Base-by-base conservation (phyloP, 2,329 filamentous ascomycete species). In the Monilinia aucupariae region DNA sequence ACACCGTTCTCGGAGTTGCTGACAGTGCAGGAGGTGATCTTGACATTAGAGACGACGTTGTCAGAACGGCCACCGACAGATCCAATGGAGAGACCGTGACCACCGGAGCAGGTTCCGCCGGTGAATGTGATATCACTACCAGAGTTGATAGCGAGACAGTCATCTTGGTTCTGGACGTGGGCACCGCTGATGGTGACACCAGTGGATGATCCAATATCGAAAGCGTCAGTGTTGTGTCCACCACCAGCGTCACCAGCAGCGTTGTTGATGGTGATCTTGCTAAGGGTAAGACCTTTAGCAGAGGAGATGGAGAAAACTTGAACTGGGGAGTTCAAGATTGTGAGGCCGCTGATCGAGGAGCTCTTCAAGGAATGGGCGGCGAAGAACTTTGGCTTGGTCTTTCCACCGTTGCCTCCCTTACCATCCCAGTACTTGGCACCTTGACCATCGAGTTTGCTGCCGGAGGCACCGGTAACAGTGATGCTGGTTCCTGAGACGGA, bases 361-460 rank as follows among this genome's bases (percentile, higher is more conserved):
- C 73, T 74, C 43, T 73, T 81, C 62, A 87, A 70, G 62, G 74
- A 76, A 71, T 86, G 80, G 7, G 79, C 78, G 61, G 76, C 78
- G 78, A 86, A 85, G 76, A 87, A 84, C 77, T 86, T 83, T 67
- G 85, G 85, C 79, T 88, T 88, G 30, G 74, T 82, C 75, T 80
- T 68, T 47, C 85, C 85, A 34, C 84, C 83, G 70, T 84, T 85
- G 70, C 73, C 73, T 43, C 85, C 85, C 74, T 85, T 68, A 61
- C 78, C 76, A 67, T 88, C 85, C 85, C 85, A 88, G 82, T 81
- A 68, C 10, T 56, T 59, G 13, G 61, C 43, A 50, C 64, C 63
- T 10, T 82, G 78, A 62, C 83, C 82, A 68, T 88, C 77, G 59
- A 88, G 79, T 22, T 78, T 74, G 65, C 63, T 61, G 8, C 69